Conservation (phyloP, 192 early-diverging fungal species). For the Gigaspora rosea region DNA sequence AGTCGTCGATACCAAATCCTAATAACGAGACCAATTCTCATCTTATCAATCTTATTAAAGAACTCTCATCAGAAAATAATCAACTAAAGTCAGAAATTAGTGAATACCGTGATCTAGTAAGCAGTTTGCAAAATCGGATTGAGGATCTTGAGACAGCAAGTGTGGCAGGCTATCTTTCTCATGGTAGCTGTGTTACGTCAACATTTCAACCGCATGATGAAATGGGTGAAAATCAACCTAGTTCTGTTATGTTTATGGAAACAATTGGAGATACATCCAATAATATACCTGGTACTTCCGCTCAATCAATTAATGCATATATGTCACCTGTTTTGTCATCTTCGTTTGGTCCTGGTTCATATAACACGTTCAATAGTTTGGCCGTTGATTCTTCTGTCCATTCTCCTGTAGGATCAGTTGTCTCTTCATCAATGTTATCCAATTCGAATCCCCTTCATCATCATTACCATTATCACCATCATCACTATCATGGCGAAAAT, state of each 20-base stretch:
- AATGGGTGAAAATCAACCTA: neutral
- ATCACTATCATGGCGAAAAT: constrained; percentile 29
- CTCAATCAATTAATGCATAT: constrained; percentile 13
- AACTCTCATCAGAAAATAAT: constrained; percentile 55
- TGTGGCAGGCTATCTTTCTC: constrained; percentile 15
- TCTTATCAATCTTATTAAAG: constrained; percentile 55
- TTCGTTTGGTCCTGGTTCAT: constrained; percentile 18
- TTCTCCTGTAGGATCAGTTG: constrained; percentile 27
- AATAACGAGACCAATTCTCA: constrained; percentile 46
- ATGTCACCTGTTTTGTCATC: constrained; percentile 15
- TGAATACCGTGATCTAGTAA: constrained; percentile 51
- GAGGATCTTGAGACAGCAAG: constrained; percentile 45
- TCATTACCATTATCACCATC: constrained; percentile 34
- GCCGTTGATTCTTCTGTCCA: constrained; percentile 23
- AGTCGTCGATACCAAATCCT: neutral
- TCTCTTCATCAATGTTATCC: constrained; percentile 21
- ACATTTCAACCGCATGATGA: constrained; percentile 16
- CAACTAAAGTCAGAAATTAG: constrained; percentile 48
- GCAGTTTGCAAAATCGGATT: constrained; percentile 44
- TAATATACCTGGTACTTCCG: neutral
- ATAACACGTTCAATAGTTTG: constrained; percentile 29
- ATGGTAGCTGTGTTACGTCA: constrained; percentile 1
- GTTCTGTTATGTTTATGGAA: neutral
- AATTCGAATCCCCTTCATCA: constrained; percentile 32
- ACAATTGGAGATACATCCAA: constrained; percentile 1